phyloP scores from a whole-genome alignment of 257 asterid species.

The Solanum medicagineum region DNA sequence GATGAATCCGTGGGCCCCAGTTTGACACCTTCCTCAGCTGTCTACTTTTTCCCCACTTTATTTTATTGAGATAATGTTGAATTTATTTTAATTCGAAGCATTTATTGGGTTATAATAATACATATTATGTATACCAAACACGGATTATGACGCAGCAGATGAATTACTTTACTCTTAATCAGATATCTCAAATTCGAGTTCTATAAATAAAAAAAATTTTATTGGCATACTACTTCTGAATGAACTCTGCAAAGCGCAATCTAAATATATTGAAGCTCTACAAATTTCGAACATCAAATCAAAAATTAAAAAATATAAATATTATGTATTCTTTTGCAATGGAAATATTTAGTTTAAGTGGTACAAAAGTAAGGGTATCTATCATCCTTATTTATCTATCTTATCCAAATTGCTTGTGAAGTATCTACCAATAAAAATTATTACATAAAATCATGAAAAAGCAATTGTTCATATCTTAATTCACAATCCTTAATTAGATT shows the following conservation, averaged over 20 bases:
- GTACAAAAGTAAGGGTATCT: neutral
- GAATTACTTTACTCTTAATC: too few relatives aligned
- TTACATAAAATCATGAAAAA: neutral
- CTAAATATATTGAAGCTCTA: too few relatives aligned
- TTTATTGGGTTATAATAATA: too few relatives aligned
- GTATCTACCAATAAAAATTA: neutral
- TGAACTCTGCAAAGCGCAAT: accelerated
- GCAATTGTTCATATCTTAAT: neutral
- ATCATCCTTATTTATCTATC: neutral
- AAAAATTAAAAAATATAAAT: too few relatives aligned
- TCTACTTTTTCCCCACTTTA: neutral
- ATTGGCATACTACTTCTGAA: accelerated
- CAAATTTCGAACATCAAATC: accelerated
- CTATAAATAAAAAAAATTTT: accelerated
- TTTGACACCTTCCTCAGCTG: neutral
- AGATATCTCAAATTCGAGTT: accelerated
- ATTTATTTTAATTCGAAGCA: neutral
- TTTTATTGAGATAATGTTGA: neutral
- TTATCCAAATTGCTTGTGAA: neutral
- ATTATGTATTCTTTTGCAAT: too few relatives aligned
- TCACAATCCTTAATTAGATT: neutral
- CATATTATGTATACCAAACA: too few relatives aligned
- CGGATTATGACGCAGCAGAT: accelerated
- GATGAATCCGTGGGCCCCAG: neutral
- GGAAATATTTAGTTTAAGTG: neutral